These are phyloP conservation scores for Candida yuanshanica DNA, from an alignment of 805 yeast species.

Conservation along the genomic window DNA sequence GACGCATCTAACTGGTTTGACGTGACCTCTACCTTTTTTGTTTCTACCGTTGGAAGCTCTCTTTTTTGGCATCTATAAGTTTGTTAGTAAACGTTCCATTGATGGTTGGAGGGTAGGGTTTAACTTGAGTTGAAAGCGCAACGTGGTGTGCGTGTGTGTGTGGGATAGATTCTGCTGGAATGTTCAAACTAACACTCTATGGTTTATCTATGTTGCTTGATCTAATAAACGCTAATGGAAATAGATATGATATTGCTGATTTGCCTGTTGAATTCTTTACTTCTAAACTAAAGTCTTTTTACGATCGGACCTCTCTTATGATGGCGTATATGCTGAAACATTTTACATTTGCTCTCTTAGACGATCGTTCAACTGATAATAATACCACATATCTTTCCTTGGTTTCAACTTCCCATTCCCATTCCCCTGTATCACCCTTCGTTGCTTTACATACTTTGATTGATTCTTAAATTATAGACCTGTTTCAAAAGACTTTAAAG, in stretches of 20 bases:
- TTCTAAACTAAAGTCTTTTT: too few relatives aligned
- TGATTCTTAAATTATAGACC: background rate
- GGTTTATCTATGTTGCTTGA: too few relatives aligned
- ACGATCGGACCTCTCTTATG: too few relatives aligned
- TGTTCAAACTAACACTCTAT: too few relatives aligned
- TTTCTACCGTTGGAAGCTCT: slow-evolving; percentile 99
- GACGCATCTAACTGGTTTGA: slow-evolving; percentile 98
- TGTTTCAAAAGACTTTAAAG: background rate
- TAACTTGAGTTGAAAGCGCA: background rate
- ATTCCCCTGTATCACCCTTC: background rate
- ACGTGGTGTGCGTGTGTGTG: background rate
- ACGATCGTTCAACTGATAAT: too few relatives aligned
- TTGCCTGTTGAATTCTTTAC: too few relatives aligned
- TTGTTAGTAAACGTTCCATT: slow-evolving; percentile 16
- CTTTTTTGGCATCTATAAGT: slow-evolving; percentile 93
- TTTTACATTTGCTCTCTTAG: too few relatives aligned
- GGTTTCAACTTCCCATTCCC: background rate
- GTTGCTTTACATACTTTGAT: background rate
- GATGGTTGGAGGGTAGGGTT: background rate
- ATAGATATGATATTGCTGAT: too few relatives aligned
- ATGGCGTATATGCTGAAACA: too few relatives aligned
- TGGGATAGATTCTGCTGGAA: too few relatives aligned
- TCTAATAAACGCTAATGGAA: too few relatives aligned
- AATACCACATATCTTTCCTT: background rate
- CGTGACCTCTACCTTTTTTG: slow-evolving; percentile 99